Evolutionary conservation across 345 rosid species (phyloP).

Genomic region (Gossypium raimondii): DNA sequence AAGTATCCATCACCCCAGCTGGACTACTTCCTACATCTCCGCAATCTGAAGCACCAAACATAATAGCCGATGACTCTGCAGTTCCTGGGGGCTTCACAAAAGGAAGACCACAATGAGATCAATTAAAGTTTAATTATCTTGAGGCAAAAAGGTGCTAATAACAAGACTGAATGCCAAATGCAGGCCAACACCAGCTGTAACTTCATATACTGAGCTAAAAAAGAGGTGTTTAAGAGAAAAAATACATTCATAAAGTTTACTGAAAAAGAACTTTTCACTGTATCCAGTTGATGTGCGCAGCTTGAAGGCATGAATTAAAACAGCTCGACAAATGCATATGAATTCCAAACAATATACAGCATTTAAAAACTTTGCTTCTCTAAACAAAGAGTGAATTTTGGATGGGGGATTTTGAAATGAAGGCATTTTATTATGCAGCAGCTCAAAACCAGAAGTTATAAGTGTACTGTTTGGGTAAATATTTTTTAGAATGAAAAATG

Average conservation of each 20-base stretch:
- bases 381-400: background rate
- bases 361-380: background rate
- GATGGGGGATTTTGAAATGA: background rate
- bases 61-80: slow-evolving; percentile 86
- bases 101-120: slow-evolving; percentile 27
- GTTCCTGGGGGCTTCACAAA: slow-evolving; percentile 96
- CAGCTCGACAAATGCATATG: background rate
- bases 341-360: background rate
- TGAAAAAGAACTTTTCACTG: background rate
- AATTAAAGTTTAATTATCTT: slow-evolving; percentile 20
- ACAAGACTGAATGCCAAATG: background rate
- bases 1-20: slow-evolving; percentile 63
- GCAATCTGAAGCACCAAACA: slow-evolving; percentile 74
- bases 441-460: background rate
- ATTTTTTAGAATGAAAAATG: background rate
- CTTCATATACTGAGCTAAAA: slow-evolving; percentile 7
- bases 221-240: background rate
- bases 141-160: slow-evolving; percentile 10
- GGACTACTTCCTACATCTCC: slow-evolving; percentile 86
- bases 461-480: background rate
- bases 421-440: background rate
- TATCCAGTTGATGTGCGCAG: background rate
- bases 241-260: slow-evolving; percentile 5
- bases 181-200: background rate
- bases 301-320: background rate